Percentiles rank a stretch among this genome's conserved stretches.
These are phyloP conservation scores for Euptelea pleiosperma DNA, from an alignment of 164 flowering plant genomes.

Conservation along the genomic window DNA sequence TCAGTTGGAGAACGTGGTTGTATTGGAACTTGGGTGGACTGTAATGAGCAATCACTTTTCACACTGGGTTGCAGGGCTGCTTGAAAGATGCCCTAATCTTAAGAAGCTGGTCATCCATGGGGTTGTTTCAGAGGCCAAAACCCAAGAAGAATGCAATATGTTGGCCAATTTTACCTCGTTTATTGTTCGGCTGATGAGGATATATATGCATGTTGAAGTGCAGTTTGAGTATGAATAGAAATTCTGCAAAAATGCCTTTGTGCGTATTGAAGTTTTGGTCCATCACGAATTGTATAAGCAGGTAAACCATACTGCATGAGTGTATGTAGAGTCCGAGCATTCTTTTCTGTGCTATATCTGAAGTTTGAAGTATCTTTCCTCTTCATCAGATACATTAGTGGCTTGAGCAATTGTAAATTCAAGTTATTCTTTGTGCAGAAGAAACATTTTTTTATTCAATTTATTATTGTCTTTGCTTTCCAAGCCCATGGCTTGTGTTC, in stretches of 20 bases:
- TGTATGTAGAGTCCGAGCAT: slow-evolving; percentile 10
- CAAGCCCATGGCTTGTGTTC: too few relatives aligned
- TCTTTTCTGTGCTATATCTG: slow-evolving; percentile 10
- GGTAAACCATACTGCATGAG: slow-evolving; percentile 20
- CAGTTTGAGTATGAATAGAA: slow-evolving; percentile 66
- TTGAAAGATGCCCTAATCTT: slow-evolving; percentile 36
- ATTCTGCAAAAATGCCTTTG: slow-evolving; percentile 13
- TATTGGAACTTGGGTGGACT: slow-evolving; percentile 84
- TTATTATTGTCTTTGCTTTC: slow-evolving; percentile 1
- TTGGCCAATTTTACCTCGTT: slow-evolving; percentile 34
- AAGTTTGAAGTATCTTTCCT: too few relatives aligned
- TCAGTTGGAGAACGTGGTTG: slow-evolving; percentile 53
- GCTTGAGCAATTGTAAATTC: slow-evolving; percentile 17
- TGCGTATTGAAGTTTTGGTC: slow-evolving; percentile 21
- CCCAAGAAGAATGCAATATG: slow-evolving; percentile 31
- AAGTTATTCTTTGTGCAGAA: slow-evolving; percentile 12
- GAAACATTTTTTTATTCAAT: slow-evolving; percentile 9
- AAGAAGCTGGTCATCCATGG: slow-evolving; percentile 38
- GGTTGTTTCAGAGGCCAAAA: slow-evolving; percentile 31
- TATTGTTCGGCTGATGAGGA: slow-evolving; percentile 39
- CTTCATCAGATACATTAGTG: slow-evolving; percentile 2
- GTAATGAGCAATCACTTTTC: slow-evolving; percentile 60
- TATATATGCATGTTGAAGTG: slow-evolving; percentile 56
- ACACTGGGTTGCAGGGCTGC: slow-evolving; percentile 34
- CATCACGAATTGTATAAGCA: slow-evolving; percentile 14